Conservation (phyloP, 106 monocot genomes). For the Dendrobium chrysotoxum region DNA sequence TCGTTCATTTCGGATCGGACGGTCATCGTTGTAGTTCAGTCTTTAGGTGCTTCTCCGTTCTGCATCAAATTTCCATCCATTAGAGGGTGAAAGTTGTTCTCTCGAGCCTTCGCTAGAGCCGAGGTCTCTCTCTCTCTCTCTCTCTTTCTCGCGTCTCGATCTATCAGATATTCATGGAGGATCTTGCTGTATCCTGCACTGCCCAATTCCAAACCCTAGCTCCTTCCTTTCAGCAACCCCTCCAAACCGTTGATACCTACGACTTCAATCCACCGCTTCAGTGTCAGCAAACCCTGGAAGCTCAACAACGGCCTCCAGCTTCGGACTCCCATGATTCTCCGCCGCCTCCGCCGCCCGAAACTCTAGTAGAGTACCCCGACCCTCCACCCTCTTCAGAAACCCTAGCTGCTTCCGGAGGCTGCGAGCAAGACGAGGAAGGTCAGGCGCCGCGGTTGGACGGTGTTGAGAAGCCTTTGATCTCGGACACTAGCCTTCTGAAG, state of each 20-base stretch:
- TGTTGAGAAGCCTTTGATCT: constrained; percentile 18
- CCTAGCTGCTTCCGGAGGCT: constrained; percentile 12
- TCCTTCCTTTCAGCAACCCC: constrained; percentile 2
- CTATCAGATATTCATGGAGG: background rate
- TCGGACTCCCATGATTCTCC: background rate
- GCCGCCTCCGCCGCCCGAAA: constrained; percentile 12
- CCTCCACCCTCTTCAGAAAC: constrained; percentile 12
- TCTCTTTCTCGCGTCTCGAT: background rate
- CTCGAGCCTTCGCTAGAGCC: background rate
- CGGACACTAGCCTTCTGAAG: constrained; percentile 14
- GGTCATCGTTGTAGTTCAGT: too few species aligned
- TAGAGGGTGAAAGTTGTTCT: background rate
- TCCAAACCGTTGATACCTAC: constrained; percentile 11
- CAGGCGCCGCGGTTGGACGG: constrained; percentile 1
- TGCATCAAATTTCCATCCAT: too few species aligned
- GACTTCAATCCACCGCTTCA: constrained; percentile 4
- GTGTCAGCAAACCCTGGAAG: constrained; percentile 5
- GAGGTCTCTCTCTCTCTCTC: background rate
- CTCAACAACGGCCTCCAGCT: background rate
- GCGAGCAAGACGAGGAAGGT: background rate
- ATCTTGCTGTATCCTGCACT: background rate
- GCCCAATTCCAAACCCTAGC: constrained; percentile 15
- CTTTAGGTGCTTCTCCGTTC: too few species aligned
- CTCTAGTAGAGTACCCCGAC: constrained; percentile 11
- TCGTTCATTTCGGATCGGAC: too few species aligned